Evolutionary conservation across 805 yeast genomes (phyloP).

Genomic region (Lipomyces kockii): DNA sequence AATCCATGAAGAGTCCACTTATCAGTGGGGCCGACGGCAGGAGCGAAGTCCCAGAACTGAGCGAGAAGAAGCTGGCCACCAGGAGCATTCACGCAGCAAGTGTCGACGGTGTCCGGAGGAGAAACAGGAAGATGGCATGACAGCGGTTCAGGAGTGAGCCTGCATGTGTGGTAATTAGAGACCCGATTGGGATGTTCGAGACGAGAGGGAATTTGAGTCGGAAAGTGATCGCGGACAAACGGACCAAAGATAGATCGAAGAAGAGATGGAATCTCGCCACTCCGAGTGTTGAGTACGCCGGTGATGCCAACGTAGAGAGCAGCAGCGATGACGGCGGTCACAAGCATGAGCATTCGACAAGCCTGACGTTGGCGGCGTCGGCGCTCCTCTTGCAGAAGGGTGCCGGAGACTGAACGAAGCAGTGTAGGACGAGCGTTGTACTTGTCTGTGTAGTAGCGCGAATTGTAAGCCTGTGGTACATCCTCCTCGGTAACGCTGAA

Average conservation of each 20-base stretch:
- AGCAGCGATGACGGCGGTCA: slow-evolving; percentile 19
- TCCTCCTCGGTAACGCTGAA: not conserved
- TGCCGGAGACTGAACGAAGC: slow-evolving; percentile 4
- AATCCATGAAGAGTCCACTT: slow-evolving; percentile 82
- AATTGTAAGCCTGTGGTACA: not conserved
- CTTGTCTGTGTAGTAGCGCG: slow-evolving; percentile 23
- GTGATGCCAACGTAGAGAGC: slow-evolving; percentile 16
- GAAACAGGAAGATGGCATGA: slow-evolving; percentile 31
- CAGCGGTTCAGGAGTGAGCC: slow-evolving; percentile 6
- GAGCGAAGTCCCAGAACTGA: slow-evolving; percentile 90
- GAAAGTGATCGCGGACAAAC: not conserved
- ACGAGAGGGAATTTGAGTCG: not conserved
- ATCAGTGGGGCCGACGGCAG: slow-evolving; percentile 71
- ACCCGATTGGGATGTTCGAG: slow-evolving; percentile 9
- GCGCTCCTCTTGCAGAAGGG: slow-evolving; percentile 19
- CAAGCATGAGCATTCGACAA: not conserved
- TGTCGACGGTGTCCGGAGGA: slow-evolving; percentile 45
- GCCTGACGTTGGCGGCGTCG: slow-evolving; percentile 9
- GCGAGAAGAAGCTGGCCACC: slow-evolving; percentile 84
- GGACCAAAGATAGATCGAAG: slow-evolving; percentile 12
- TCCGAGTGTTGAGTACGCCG: slow-evolving; percentile 7
- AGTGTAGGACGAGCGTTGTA: slow-evolving; percentile 11
- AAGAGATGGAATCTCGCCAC: slow-evolving; percentile 2
- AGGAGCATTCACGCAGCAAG: slow-evolving; percentile 85
- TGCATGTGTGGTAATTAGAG: slow-evolving; percentile 28